A percentile compares a stretch with the other conserved stretches of the same genome.
These are phyloP conservation scores for Podila epicladia DNA, from an alignment of 192 early-diverging fungal species.

Conservation along the genomic window DNA sequence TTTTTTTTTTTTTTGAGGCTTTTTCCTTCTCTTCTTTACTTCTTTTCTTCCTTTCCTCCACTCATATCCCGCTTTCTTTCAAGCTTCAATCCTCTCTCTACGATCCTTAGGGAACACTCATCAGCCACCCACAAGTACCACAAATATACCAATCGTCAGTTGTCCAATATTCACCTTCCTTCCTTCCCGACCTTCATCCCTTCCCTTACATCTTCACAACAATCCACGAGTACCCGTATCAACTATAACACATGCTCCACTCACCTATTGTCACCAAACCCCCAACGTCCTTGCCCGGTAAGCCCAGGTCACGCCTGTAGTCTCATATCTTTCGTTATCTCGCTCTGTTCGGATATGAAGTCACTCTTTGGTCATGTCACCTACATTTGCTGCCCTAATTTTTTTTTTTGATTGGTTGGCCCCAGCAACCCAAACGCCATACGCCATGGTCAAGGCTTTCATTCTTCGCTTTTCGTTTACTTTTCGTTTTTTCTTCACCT, in stretches of 20 bases:
- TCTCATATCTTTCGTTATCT: no score
- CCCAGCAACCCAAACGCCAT: background rate
- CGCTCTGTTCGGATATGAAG: no score
- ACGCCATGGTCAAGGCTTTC: background rate
- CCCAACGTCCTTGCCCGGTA: constrained; percentile 21
- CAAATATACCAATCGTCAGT: no score
- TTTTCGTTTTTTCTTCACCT: background rate
- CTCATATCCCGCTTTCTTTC: no score
- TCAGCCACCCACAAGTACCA: no score
- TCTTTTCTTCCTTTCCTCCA: background rate
- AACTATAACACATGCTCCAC: constrained; percentile 17
- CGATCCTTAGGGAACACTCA: no score
- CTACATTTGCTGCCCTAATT: no score
- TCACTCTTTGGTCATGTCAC: no score
- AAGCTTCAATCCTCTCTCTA: background rate
- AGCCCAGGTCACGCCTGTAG: background rate
- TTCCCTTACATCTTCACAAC: no score
- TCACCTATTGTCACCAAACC: constrained; percentile 22
- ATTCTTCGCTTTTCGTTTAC: background rate
- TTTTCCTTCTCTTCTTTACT: background rate
- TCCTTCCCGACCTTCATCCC: background rate
- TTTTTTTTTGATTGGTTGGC: no score
- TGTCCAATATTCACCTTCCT: no score
- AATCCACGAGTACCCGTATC: background rate
- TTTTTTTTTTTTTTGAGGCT: background rate